A percentile compares a stretch with the other conserved stretches of the same genome.
Conservation (phyloP, 345 rosid species). For the Brassica carinata region DNA sequence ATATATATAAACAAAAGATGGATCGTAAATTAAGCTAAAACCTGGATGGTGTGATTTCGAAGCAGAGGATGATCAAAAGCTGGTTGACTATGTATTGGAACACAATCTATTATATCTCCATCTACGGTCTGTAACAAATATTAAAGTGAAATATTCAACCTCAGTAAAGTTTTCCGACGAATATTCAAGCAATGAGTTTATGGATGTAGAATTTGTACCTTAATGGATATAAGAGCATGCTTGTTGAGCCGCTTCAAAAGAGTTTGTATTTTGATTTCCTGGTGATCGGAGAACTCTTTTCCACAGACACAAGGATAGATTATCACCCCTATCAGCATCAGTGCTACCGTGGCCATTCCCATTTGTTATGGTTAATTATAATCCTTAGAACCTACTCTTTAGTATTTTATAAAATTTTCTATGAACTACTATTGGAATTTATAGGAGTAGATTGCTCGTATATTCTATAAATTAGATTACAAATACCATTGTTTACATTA, state of each 20-base stretch:
- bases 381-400: constrained; percentile 3
- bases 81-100: constrained; percentile 35
- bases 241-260: constrained; percentile 65
- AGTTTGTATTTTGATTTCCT: constrained; percentile 39
- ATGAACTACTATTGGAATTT: constrained; percentile 6
- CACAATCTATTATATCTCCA: constrained; percentile 45
- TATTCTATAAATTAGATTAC: neutral
- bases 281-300: constrained; percentile 7
- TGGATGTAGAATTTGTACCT: constrained; percentile 42
- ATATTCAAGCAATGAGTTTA: neutral
- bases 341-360: neutral
- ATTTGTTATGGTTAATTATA: neutral
- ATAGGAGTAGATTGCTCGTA: constrained; percentile 19
- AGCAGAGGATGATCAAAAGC: constrained; percentile 45
- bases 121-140: constrained; percentile 32
- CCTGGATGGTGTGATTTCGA: constrained; percentile 44
- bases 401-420: neutral
- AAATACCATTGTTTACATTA: neutral
- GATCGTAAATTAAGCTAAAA: neutral
- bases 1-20: neutral
- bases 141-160: neutral
- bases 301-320: constrained; percentile 1
- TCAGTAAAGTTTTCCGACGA: neutral
- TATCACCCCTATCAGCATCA: neutral
- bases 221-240: constrained; percentile 54